These are phyloP conservation scores for Aspergillus sp. DNA, from an alignment of 2,329 filamentous ascomycete genomes.

Conservation along the genomic window DNA sequence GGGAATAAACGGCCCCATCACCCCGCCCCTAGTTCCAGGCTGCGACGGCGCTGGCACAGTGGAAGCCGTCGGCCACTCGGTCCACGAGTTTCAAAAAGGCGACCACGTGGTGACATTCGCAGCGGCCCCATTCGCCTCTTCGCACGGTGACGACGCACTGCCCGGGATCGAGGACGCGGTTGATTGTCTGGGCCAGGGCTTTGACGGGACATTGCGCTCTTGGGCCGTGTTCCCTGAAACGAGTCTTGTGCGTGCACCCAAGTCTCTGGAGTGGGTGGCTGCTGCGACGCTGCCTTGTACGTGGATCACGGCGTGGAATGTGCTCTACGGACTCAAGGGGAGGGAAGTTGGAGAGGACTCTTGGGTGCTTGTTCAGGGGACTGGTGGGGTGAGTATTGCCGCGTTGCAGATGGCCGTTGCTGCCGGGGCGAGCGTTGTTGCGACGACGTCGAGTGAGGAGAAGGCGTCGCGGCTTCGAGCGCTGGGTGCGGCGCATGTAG, in stretches of 20 bases:
- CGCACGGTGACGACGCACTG: not conserved
- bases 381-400: conserved; percentile 53
- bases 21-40: conserved; percentile 1
- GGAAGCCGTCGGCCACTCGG: not conserved
- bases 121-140: not conserved
- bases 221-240: conserved; percentile 1
- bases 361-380: conserved; percentile 54
- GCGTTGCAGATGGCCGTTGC: conserved; percentile 43
- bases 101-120: conserved; percentile 7
- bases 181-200: not conserved
- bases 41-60: conserved; percentile 11
- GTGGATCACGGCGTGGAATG: conserved; percentile 10
- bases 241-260: not conserved
- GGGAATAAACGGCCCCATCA: conserved; percentile 7
- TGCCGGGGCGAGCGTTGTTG: conserved; percentile 57
- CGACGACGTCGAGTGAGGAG: conserved; percentile 53
- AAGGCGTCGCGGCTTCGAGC: conserved; percentile 53
- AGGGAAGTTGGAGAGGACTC: conserved; percentile 38
- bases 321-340: conserved; percentile 11
- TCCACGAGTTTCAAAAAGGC: not conserved
- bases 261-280: not conserved
- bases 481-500: conserved; percentile 55
- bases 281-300: conserved; percentile 9
- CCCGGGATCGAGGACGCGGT: not conserved
- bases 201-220: conserved; percentile 5